Evolutionary conservation across 768 basidiomycete genomes (phyloP).

Genomic region (Podaxis carcinomalis): DNA sequence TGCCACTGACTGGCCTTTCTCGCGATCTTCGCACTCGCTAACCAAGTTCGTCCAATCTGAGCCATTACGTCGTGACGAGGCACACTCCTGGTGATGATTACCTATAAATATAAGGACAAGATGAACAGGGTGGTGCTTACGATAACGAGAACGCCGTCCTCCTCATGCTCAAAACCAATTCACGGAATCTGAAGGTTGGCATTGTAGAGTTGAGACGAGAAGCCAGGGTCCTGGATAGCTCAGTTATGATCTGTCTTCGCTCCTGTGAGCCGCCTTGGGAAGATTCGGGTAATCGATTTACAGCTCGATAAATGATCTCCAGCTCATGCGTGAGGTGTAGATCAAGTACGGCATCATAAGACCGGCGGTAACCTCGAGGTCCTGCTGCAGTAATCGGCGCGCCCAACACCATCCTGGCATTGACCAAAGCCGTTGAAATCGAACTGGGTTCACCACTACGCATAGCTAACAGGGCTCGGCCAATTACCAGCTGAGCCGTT

Average conservation of each 20-base stretch:
- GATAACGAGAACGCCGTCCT: conserved; percentile 75
- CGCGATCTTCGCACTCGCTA: conserved; percentile 92
- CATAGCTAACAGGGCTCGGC: conserved; percentile 77
- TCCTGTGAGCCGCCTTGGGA: conserved; percentile 31
- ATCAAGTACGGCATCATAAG: conserved; percentile 82
- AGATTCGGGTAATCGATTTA: conserved; percentile 32
- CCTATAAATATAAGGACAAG: neutral
- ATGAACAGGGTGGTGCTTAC: conserved; percentile 34
- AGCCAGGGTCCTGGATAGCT: conserved; percentile 47
- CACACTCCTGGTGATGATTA: conserved; percentile 23
- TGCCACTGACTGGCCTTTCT: conserved; percentile 94
- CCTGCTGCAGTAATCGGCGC: conserved; percentile 80
- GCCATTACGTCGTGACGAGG: conserved; percentile 36
- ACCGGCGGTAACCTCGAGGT: conserved; percentile 73
- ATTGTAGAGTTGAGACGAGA: conserved; percentile 71
- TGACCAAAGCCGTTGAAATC: conserved; percentile 48
- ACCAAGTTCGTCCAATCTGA: conserved; percentile 84
- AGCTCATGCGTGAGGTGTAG: conserved; percentile 87
- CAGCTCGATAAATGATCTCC: conserved; percentile 54
- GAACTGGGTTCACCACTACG: conserved; percentile 44
- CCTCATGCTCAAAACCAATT: conserved; percentile 86
- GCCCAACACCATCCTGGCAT: conserved; percentile 72
- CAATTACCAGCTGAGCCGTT: conserved; percentile 67
- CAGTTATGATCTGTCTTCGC: conserved; percentile 33
- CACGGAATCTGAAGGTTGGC: conserved; percentile 84